A percentile compares a stretch with the other conserved stretches of the same genome.
Conservation (phyloP, 2,329 filamentous ascomycete species). For the Sporothrix brunneoviolacea region DNA sequence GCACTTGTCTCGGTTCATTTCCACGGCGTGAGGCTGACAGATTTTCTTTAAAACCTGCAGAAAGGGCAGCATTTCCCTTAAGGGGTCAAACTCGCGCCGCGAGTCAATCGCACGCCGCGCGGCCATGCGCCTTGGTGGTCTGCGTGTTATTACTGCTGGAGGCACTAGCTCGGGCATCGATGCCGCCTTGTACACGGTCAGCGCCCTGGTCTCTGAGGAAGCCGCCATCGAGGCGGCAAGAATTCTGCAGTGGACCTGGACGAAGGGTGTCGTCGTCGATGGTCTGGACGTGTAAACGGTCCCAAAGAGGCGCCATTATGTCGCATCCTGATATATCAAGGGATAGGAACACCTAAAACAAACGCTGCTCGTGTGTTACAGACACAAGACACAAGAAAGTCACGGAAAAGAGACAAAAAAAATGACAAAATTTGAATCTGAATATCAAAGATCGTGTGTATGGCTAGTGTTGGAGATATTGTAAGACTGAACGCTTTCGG, state of each 20-base stretch:
- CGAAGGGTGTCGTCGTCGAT: conserved; percentile 77
- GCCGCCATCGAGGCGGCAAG: conserved; percentile 69
- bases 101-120: conserved; percentile 76
- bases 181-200: conserved; percentile 77
- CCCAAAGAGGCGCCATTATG: no score
- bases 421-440: not conserved
- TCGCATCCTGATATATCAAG: not conserved
- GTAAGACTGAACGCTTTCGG: conserved; percentile 1
- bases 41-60: conserved; percentile 30
- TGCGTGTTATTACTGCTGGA: conserved; percentile 71
- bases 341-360: not conserved
- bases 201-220: conserved; percentile 71
- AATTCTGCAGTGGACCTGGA: conserved; percentile 75
- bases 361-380: no score
- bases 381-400: no score
- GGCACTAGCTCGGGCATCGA: conserved; percentile 76
- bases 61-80: conserved; percentile 80
- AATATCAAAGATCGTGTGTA: conserved; percentile 5
- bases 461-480: conserved; percentile 5
- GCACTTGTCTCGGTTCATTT: not conserved
- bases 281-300: conserved; percentile 66
- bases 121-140: conserved; percentile 63
- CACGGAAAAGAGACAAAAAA: not conserved
- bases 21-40: not conserved
- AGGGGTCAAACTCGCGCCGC: conserved; percentile 65